A percentile compares a stretch with the other conserved stretches of the same genome.
phyloP scores from a whole-genome alignment of 2,329 filamentous ascomycete genomes.

The Aspergillus fijiensis region DNA sequence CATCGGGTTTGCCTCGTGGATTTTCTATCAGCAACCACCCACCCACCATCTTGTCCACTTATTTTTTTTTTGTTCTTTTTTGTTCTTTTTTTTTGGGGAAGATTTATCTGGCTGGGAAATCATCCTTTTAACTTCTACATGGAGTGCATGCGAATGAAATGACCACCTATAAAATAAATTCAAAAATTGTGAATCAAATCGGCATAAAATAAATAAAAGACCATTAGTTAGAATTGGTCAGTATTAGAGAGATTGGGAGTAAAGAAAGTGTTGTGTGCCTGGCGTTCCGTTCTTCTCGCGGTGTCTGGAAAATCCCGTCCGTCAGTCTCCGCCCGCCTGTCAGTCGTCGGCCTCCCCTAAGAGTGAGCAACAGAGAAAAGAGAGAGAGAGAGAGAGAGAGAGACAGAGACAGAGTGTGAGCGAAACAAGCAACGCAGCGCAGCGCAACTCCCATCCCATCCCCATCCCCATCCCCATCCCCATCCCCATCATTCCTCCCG shows the following conservation, averaged over 20 bases:
- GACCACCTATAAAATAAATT: neutral
- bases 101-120: neutral
- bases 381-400: neutral
- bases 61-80: constrained; percentile 4
- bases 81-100: neutral
- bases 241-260: constrained; percentile 1
- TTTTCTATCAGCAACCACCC: constrained; percentile 11
- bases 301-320: constrained; percentile 23
- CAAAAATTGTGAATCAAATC: neutral
- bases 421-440: neutral
- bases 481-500: constrained; percentile 29
- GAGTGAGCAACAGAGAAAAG: constrained; percentile 11
- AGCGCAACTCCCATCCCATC: constrained; percentile 5
- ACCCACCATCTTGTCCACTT: constrained; percentile 6
- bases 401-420: constrained; percentile 2
- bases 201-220: neutral
- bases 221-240: neutral
- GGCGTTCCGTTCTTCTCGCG: constrained; percentile 16
- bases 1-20: constrained; percentile 18
- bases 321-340: constrained; percentile 24
- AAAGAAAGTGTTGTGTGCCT: constrained; percentile 7
- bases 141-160: neutral
- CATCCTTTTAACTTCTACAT: neutral
- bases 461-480: no score
- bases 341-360: constrained; percentile 19